These are phyloP conservation scores for Phytophthora nicotianae DNA, from an alignment of 352 stramenopile species.

Conservation along the genomic window DNA sequence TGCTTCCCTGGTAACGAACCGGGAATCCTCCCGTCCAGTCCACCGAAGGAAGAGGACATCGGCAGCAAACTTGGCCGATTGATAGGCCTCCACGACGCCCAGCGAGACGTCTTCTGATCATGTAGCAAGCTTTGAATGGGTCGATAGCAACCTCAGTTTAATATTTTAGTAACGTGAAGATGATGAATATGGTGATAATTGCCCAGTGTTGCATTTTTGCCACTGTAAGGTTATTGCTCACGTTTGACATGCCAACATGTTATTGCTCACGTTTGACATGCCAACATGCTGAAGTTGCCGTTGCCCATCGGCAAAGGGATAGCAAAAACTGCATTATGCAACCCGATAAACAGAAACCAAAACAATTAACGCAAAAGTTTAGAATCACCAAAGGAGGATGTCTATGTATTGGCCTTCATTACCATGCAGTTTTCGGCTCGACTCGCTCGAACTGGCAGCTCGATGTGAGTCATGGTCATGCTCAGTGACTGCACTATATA, in stretches of 20 bases:
- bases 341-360: no score
- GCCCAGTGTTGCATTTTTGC: no score
- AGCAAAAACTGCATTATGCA: no score
- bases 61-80: conserved; percentile 69
- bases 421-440: conserved; percentile 46
- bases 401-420: conserved; percentile 46
- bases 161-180: neutral
- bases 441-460: conserved; percentile 25
- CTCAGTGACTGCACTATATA: conserved; percentile 52
- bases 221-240: no score
- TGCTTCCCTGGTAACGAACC: conserved; percentile 49
- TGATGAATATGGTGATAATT: neutral
- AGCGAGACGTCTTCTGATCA: conserved; percentile 67
- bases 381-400: conserved; percentile 13
- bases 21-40: conserved; percentile 18
- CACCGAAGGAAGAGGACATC: conserved; percentile 41
- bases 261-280: neutral
- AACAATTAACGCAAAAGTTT: neutral
- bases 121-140: neutral
- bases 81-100: conserved; percentile 59
- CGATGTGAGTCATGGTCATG: conserved; percentile 31
- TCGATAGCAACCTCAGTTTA: neutral
- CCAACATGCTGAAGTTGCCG: no score
- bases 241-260: neutral
- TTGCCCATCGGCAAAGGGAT: no score